A percentile compares a stretch with the other conserved stretches of the same genome.
phyloP scores from a whole-genome alignment of 225 moss, liverwort and hornwort species.

The Anthoceros angustus region DNA sequence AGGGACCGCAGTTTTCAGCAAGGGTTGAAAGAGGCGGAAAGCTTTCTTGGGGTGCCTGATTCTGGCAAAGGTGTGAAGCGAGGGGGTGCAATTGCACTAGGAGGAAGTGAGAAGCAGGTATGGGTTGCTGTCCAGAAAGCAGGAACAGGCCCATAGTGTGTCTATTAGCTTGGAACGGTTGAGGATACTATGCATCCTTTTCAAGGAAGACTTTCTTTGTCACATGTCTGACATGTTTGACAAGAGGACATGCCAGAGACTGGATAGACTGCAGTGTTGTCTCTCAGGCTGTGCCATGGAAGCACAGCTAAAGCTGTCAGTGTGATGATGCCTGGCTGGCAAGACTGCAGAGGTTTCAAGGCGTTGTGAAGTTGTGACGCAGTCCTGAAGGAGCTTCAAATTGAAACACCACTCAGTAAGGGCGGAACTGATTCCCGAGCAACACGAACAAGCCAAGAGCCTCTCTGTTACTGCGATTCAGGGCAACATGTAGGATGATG shows the following conservation, averaged over 20 bases:
- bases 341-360: neutral
- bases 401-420: neutral
- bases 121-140: conserved; percentile 97
- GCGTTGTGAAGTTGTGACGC: neutral
- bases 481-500: neutral
- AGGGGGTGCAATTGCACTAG: conserved; percentile 6
- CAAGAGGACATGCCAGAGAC: neutral
- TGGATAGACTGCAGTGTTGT: neutral
- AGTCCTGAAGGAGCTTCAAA: neutral
- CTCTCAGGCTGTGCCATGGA: conserved; percentile 3
- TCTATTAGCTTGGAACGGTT: conserved; percentile 22
- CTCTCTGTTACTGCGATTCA: neutral
- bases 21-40: neutral
- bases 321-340: neutral
- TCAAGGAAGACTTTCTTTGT: neutral
- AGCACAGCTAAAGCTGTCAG: neutral
- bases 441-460: neutral
- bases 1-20: neutral
- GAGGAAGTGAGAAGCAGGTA: conserved; percentile 52
- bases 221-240: neutral
- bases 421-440: neutral
- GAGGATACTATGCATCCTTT: neutral
- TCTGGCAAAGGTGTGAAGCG: conserved; percentile 3
- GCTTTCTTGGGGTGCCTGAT: conserved; percentile 5
- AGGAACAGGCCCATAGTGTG: conserved; percentile 47